Conservation (phyloP, 805 yeast species). For the Lipomyces starkeyi region DNA sequence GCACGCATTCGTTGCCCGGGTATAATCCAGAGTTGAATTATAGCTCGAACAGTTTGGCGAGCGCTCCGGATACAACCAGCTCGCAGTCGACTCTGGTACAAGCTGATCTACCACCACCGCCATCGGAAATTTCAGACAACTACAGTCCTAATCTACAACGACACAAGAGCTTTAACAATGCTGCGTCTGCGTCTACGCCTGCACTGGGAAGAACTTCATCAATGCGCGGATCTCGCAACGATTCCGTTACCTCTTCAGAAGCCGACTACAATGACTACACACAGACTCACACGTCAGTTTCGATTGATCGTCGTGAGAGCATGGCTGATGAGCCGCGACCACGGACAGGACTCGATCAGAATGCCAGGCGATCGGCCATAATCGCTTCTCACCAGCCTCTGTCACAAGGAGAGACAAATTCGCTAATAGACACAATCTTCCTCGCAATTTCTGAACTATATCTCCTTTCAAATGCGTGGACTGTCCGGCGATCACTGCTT, state of each 20-base stretch:
- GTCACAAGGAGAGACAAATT: conserved; percentile 33
- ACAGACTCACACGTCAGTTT: conserved; percentile 9
- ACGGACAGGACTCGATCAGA: conserved; percentile 9
- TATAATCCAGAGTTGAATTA: conserved; percentile 24
- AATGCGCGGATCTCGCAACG: conserved; percentile 6
- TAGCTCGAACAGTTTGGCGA: conserved; percentile 24
- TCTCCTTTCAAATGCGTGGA: conserved; percentile 40
- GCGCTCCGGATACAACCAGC: conserved; percentile 11
- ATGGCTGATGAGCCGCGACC: conserved; percentile 1
- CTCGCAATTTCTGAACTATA: conserved; percentile 38
- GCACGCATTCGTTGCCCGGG: conserved; percentile 17
- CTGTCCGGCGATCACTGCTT: conserved; percentile 37
- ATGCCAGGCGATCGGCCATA: conserved; percentile 18
- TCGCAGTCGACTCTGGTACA: neutral
- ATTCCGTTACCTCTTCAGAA: conserved; percentile 20
- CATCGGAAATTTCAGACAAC: conserved; percentile 24
- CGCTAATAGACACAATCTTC: conserved; percentile 35
- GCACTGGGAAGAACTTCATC: conserved; percentile 13
- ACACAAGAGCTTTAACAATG: conserved; percentile 4
- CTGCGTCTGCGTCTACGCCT: conserved; percentile 13
- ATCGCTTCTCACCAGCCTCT: conserved; percentile 22
- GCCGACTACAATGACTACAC: conserved; percentile 11
- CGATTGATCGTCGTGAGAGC: conserved; percentile 9
- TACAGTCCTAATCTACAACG: conserved; percentile 17
- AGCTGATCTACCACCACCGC: conserved; percentile 23